Conservation (phyloP, 1,139 yeast genomes). For the Saccharomyces hybrid region DNA sequence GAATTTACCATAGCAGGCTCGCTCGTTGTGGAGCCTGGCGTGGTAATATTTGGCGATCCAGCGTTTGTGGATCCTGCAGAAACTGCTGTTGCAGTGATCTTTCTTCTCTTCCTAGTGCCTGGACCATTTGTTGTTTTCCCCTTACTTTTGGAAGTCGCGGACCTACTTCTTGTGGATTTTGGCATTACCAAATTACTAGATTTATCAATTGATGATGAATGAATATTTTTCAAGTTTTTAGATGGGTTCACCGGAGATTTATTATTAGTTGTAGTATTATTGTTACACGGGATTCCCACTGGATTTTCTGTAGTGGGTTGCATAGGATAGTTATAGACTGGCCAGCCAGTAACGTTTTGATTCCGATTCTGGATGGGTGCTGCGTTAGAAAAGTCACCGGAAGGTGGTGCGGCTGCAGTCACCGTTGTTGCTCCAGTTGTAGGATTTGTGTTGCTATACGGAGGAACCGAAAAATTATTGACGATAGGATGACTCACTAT, state of each 20-base stretch:
- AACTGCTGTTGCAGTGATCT: background rate
- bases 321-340: conserved; percentile 14
- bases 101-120: background rate
- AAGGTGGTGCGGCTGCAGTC: conserved; percentile 9
- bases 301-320: conserved; percentile 2
- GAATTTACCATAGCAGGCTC: conserved; percentile 1
- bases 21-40: background rate
- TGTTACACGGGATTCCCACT: background rate
- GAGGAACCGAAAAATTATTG: conserved; percentile 5
- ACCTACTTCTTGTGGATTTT: background rate
- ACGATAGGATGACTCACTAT: background rate
- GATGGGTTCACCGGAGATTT: background rate
- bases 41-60: background rate
- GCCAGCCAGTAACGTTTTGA: conserved; percentile 12
- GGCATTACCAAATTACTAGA: background rate
- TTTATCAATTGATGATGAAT: background rate
- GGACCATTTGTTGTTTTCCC: background rate
- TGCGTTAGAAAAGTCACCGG: background rate
- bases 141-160: background rate
- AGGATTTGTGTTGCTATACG: conserved; percentile 19
- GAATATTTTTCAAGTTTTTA: background rate
- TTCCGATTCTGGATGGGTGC: conserved; percentile 1
- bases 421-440: conserved; percentile 17
- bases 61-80: background rate
- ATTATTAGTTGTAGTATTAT: background rate